Conservation (phyloP, 2,329 filamentous ascomycete species). For the Talaromyces sp. region DNA sequence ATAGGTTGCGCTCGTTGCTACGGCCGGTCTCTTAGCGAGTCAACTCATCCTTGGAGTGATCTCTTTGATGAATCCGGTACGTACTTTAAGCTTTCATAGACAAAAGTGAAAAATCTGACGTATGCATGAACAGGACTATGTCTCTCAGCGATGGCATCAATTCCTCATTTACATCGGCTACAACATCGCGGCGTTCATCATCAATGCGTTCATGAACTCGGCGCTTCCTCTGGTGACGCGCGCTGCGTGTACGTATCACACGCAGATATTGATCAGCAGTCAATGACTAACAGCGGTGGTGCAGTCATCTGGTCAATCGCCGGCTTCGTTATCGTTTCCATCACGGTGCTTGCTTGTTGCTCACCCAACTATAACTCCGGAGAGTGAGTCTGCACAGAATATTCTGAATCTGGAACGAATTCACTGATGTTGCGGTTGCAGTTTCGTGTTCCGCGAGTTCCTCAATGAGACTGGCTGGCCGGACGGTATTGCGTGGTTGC, state of each 20-base stretch:
- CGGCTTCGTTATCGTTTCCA: slow-evolving; percentile 67
- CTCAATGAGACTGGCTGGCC: slow-evolving; percentile 68
- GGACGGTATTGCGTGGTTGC: slow-evolving; percentile 55
- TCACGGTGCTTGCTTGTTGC: slow-evolving; percentile 64
- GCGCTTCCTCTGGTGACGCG: slow-evolving; percentile 64
- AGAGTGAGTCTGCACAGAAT: slow-evolving; percentile 46
- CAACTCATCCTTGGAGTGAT: slow-evolving; percentile 65
- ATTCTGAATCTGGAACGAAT: slow-evolving; percentile 9
- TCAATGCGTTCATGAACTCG: slow-evolving; percentile 63
- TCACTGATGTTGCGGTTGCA: slow-evolving; percentile 8
- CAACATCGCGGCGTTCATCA: slow-evolving; percentile 56
- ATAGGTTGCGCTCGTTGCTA: slow-evolving; percentile 58
- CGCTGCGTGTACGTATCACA: slow-evolving; percentile 48
- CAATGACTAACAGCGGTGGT: slow-evolving; percentile 9
- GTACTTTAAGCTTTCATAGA: background rate
- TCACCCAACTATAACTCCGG: slow-evolving; percentile 63
- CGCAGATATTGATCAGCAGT: too few species aligned
- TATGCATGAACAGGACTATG: slow-evolving; percentile 40
- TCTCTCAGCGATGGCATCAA: slow-evolving; percentile 62
- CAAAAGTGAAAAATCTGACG: background rate
- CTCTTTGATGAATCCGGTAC: slow-evolving; percentile 54
- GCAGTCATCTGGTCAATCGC: slow-evolving; percentile 63
- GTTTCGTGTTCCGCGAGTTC: slow-evolving; percentile 59
- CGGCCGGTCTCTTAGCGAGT: slow-evolving; percentile 63
- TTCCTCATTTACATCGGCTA: slow-evolving; percentile 69